Evolutionary conservation across 2,329 filamentous ascomycete genomes (phyloP), one percentile per base, ranked within the genome.

Genomic region (Cladosporium phlei): DNA sequence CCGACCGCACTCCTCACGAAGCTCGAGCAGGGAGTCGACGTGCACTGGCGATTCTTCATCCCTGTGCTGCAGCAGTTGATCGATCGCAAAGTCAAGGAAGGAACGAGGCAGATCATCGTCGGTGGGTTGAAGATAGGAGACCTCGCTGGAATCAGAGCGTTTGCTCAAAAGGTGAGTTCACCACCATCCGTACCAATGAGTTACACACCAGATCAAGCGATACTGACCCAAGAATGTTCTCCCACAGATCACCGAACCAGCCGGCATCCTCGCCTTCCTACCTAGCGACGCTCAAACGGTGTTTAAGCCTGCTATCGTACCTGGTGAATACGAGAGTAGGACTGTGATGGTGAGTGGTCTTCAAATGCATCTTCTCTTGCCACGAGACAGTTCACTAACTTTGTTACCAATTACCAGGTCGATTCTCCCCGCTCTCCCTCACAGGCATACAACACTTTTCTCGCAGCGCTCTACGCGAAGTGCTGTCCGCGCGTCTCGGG

Each of bases 401-500:
- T 5, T 11, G 30, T 4, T n/a, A 2, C n/a, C 17, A 5, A 9
- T 33, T 4, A 10, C 4, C 17, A 44, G 40, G n/a, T 44, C 12
- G 14, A 14, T 7, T n/a, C 40, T 2, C 17, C 40, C 5, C 20
- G n/a, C n/a, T n/a, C 21, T 25, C 22, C 14, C 9, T 24, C 21
- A 6, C 29, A 21, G 2, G n/a, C 20, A 6, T 44, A 44, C 30
- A 17, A 34, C 40, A 14, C 30, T 19, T 16, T 44, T 2, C 40
- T 44, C 5, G 40, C 21, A 12, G 30, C 21, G 1, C 21, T 44
- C 2, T 44, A 44, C 16, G 40, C 40, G 11, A 44, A 38, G 21
- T n/a, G n/a, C n/a, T n/a, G n/a, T n/a, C n/a, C n/a, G n/a, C n/a
- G n/a, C n/a, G n/a, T n/a, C n/a, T n/a, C n/a, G n/a, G n/a, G n/a